Conservation (phyloP, 768 basidiomycete species). For the Hebeloma cylindrosporum region DNA sequence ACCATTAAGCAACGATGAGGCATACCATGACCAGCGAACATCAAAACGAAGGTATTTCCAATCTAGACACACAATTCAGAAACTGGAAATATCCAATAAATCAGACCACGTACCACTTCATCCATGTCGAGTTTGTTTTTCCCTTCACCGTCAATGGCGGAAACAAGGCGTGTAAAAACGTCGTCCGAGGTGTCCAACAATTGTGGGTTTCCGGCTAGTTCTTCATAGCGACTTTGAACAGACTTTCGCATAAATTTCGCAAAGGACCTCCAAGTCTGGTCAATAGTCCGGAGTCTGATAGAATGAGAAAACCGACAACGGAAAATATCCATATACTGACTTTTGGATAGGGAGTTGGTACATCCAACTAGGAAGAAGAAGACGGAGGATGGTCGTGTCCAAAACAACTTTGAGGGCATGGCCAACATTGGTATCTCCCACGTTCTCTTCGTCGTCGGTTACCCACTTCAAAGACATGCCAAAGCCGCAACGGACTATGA, state of each 20-base stretch:
- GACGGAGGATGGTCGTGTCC: slow-evolving; percentile 17
- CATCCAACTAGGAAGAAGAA: slow-evolving; percentile 24
- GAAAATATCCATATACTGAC: slow-evolving; percentile 11
- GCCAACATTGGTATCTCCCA: slow-evolving; percentile 4
- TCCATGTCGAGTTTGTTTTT: slow-evolving; percentile 19
- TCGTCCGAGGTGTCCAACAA: slow-evolving; percentile 8
- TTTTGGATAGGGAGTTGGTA: slow-evolving; percentile 24
- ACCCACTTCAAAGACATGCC: slow-evolving; percentile 23
- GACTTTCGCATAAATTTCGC: slow-evolving; percentile 16
- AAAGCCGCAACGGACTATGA: slow-evolving; percentile 25
- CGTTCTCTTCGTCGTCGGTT: slow-evolving; percentile 1
- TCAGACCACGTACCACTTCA: slow-evolving; percentile 19
- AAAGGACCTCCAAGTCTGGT: slow-evolving; percentile 16
- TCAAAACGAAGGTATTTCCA: slow-evolving; percentile 23
- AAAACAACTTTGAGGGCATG: slow-evolving; percentile 12
- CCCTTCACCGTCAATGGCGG: slow-evolving; percentile 16
- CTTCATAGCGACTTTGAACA: slow-evolving; percentile 10
- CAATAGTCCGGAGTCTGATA: slow-evolving; percentile 18
- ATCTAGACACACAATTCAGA: slow-evolving; percentile 12
- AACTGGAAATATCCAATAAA: background rate
- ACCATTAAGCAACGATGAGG: background rate
- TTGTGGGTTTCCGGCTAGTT: slow-evolving; percentile 4
- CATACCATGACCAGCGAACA: slow-evolving; percentile 29
- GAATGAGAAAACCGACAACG: background rate
- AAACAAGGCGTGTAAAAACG: slow-evolving; percentile 20